phyloP scores from a whole-genome alignment of 108 stramenopile genomes.

The Chaetoceros tenuissimus region DNA sequence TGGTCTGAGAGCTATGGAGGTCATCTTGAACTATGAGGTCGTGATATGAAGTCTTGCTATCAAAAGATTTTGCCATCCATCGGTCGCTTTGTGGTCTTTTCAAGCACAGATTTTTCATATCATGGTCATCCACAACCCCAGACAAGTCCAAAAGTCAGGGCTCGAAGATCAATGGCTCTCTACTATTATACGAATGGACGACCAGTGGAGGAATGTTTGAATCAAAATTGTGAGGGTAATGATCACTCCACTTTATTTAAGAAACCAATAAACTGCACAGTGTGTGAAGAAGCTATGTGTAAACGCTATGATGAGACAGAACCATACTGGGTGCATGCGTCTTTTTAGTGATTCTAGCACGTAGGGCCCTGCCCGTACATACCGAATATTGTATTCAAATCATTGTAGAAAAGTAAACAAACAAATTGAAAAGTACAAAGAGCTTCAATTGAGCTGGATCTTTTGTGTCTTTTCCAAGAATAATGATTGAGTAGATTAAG shows the following conservation, averaged over 20 bases:
- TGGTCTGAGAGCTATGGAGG: constrained; percentile 29
- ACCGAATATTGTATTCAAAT: no score
- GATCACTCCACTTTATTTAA: constrained; percentile 10
- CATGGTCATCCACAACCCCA: constrained; percentile 34
- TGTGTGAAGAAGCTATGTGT: constrained; percentile 8
- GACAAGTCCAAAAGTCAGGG: constrained; percentile 7
- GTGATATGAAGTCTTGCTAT: constrained; percentile 17
- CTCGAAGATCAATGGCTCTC: constrained; percentile 20
- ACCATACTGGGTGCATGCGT: no score
- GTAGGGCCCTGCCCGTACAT: no score
- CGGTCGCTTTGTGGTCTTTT: constrained; percentile 30
- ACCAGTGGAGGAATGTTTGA: constrained; percentile 14
- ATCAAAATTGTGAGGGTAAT: constrained; percentile 6
- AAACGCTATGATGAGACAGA: constrained; percentile 3
- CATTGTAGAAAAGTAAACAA: no score
- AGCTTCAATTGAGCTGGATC: no score
- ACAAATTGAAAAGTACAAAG: no score
- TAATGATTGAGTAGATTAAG: no score
- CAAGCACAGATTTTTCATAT: constrained; percentile 30
- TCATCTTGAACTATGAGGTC: constrained; percentile 30
- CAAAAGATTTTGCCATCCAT: constrained; percentile 14
- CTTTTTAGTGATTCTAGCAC: no score
- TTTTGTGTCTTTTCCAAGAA: no score
- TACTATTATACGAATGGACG: constrained; percentile 32
- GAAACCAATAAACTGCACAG: constrained; percentile 3